phyloP scores from a whole-genome alignment of 2,329 filamentous ascomycete genomes.

The Cercospora citrullina region DNA sequence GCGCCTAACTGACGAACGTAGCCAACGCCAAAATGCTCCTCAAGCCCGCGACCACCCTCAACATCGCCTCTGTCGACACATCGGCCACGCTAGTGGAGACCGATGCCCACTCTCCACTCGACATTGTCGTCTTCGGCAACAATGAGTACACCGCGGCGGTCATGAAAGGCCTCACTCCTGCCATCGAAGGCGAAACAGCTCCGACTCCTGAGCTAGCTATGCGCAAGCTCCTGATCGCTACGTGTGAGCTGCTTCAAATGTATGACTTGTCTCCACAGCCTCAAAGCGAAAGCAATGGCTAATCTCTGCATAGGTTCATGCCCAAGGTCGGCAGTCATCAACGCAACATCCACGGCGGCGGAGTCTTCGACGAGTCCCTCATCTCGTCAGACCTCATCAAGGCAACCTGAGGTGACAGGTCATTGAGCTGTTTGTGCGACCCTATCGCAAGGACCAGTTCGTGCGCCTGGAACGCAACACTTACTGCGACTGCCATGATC shows the following conservation, averaged over 20 bases:
- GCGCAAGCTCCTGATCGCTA: slow-evolving; percentile 30
- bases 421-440: background rate
- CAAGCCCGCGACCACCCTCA: slow-evolving; percentile 2
- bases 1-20: slow-evolving; percentile 15
- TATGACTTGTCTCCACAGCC: background rate
- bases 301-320: slow-evolving; percentile 15
- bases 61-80: slow-evolving; percentile 11
- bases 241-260: slow-evolving; percentile 29
- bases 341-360: slow-evolving; percentile 33
- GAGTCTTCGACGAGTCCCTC: slow-evolving; percentile 31
- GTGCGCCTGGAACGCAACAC: background rate
- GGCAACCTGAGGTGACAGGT: background rate
- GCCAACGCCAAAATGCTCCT: slow-evolving; percentile 31
- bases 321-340: slow-evolving; percentile 31
- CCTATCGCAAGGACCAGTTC: background rate
- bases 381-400: slow-evolving; percentile 15
- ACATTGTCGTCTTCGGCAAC: slow-evolving; percentile 30
- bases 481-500: background rate
- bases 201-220: slow-evolving; percentile 27
- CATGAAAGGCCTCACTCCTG: slow-evolving; percentile 26
- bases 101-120: slow-evolving; percentile 8
- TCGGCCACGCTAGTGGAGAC: slow-evolving; percentile 9
- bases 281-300: background rate
- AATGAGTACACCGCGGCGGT: slow-evolving; percentile 26
- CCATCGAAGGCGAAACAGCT: slow-evolving; percentile 28